A percentile compares a stretch with the other conserved stretches of the same genome.
Conservation (phyloP, 345 rosid species). For the Viola odorata region DNA sequence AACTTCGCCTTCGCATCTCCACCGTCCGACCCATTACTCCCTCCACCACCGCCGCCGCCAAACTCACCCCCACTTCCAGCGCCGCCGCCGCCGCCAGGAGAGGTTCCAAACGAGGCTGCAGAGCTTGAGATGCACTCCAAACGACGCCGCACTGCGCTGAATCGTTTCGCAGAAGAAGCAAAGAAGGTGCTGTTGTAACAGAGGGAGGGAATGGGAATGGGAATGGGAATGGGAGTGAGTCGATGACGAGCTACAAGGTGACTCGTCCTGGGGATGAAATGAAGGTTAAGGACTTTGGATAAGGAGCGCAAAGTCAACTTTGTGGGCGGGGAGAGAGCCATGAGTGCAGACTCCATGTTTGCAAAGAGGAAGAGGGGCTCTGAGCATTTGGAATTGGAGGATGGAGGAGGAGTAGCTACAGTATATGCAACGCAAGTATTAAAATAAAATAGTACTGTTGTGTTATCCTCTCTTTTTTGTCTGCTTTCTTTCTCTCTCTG, state of each 20-base stretch:
- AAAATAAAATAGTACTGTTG: too few relatives aligned
- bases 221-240: slow-evolving; percentile 17
- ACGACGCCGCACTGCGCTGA: slow-evolving; percentile 24
- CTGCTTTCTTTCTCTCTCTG: too few relatives aligned
- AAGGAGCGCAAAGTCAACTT: slow-evolving; percentile 40
- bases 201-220: slow-evolving; percentile 19
- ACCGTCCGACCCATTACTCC: slow-evolving; percentile 42
- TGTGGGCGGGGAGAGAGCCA: slow-evolving; percentile 22
- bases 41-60: slow-evolving; percentile 42
- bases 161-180: slow-evolving; percentile 6
- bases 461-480: too few relatives aligned
- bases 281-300: slow-evolving; percentile 49
- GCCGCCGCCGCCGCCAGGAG: slow-evolving; percentile 39
- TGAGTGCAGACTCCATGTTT: slow-evolving; percentile 41
- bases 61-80: slow-evolving; percentile 23
- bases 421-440: too few relatives aligned
- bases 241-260: slow-evolving; percentile 20
- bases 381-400: too few relatives aligned
- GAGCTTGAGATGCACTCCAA: slow-evolving; percentile 47
- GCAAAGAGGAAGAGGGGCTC: too few relatives aligned
- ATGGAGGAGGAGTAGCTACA: too few relatives aligned
- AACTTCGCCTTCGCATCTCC: slow-evolving; percentile 54
- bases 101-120: slow-evolving; percentile 42
- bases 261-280: slow-evolving; percentile 16
- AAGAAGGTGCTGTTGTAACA: slow-evolving; percentile 5